phyloP scores from a whole-genome alignment of 2,329 filamentous ascomycete genomes.

The Cercospora janseana region DNA sequence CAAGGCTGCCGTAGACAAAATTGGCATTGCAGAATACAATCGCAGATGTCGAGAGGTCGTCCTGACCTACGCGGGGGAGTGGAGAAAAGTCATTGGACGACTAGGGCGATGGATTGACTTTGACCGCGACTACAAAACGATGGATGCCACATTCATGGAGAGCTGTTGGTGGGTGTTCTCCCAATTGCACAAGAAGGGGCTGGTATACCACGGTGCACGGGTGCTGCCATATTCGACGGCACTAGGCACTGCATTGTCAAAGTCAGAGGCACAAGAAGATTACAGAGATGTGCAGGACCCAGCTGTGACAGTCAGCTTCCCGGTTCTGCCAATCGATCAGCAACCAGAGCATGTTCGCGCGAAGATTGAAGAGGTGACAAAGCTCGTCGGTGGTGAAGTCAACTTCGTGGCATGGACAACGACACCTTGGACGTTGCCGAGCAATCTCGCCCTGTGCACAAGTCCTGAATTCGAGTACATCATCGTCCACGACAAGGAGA shows the following conservation, averaged over 20 bases:
- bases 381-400: conserved; percentile 54
- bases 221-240: conserved; percentile 96
- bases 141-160: conserved; percentile 96
- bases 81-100: conserved; percentile 82
- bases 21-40: conserved; percentile 88
- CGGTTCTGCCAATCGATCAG: conserved; percentile 55
- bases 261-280: conserved; percentile 92
- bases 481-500: conserved; percentile 79
- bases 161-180: conserved; percentile 97
- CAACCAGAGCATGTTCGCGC: conserved; percentile 33
- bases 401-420: conserved; percentile 86
- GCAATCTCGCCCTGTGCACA: conserved; percentile 72
- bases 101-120: conserved; percentile 96
- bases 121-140: conserved; percentile 97
- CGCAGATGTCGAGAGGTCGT: conserved; percentile 88
- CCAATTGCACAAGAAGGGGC: conserved; percentile 82
- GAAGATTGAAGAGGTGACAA: conserved; percentile 34
- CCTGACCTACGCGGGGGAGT: conserved; percentile 84
- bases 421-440: conserved; percentile 82
- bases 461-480: conserved; percentile 84
- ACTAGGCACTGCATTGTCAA: conserved; percentile 83
- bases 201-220: conserved; percentile 84
- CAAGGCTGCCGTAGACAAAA: conserved; percentile 78
- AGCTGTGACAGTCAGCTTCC: conserved; percentile 83
- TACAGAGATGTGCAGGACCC: conserved; percentile 92